These are phyloP conservation scores for Cyclostephanos tholiformis DNA, from an alignment of 108 stramenopile species.

Conservation along the genomic window DNA sequence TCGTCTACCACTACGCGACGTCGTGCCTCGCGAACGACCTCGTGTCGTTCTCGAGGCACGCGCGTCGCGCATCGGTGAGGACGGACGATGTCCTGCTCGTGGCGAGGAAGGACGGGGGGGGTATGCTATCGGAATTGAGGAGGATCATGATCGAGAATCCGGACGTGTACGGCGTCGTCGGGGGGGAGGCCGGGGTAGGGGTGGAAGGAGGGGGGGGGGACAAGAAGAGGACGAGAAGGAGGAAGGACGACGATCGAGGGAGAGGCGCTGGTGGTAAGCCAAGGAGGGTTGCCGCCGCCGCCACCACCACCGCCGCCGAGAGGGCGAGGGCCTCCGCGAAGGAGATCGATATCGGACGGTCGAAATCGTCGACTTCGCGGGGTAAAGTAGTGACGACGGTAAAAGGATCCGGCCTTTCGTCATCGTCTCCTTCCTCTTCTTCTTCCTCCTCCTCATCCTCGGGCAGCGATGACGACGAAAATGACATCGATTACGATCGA, in stretches of 20 bases:
- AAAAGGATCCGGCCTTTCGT: neutral
- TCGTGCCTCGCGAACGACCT: constrained; percentile 59
- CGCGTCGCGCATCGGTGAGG: constrained; percentile 40
- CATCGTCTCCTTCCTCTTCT: neutral
- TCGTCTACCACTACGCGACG: constrained; percentile 66
- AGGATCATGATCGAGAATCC: constrained; percentile 13
- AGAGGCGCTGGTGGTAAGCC: neutral
- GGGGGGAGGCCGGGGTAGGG: neutral
- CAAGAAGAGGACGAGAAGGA: neutral
- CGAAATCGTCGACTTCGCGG: neutral
- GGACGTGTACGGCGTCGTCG: neutral
- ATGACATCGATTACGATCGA: neutral
- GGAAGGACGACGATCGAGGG: neutral
- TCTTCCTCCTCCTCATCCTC: constrained; percentile 2
- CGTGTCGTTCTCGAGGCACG: constrained; percentile 58
- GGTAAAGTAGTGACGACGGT: neutral
- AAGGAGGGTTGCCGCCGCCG: neutral
- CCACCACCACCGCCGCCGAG: neutral
- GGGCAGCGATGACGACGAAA: neutral
- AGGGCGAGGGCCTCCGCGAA: neutral
- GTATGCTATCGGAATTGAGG: constrained; percentile 25
- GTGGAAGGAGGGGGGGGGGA: neutral
- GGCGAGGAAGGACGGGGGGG: constrained; percentile 36
- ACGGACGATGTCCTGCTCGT: constrained; percentile 53
- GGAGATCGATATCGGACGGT: neutral